These are phyloP conservation scores for Hippophae gyantsensis DNA, from an alignment of 306 rosid genomes.

Conservation along the genomic window DNA sequence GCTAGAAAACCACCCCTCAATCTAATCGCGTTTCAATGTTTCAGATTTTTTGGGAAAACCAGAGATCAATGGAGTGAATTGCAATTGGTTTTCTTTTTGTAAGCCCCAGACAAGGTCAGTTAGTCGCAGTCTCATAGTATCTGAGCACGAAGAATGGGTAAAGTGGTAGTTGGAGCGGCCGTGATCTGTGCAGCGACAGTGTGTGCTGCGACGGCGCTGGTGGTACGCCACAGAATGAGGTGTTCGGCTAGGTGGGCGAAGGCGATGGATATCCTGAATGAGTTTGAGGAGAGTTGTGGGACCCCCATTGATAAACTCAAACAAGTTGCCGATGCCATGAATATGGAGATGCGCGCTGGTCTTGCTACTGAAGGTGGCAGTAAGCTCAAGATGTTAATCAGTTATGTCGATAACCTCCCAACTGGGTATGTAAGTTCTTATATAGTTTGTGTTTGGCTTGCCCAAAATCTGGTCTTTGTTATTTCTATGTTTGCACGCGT, in stretches of 20 bases:
- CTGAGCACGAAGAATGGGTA: slow-evolving; percentile 24
- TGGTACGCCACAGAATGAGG: slow-evolving; percentile 44
- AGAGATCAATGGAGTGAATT: too few relatives aligned
- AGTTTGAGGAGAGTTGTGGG: slow-evolving; percentile 64
- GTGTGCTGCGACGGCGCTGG: slow-evolving; percentile 39
- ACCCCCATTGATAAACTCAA: slow-evolving; percentile 53
- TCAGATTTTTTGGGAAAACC: too few relatives aligned
- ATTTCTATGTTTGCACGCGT: not conserved
- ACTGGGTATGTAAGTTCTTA: slow-evolving; percentile 40
- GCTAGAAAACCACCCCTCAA: too few relatives aligned
- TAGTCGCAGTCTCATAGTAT: too few relatives aligned
- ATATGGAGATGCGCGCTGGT: slow-evolving; percentile 90
- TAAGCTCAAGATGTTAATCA: slow-evolving; percentile 84
- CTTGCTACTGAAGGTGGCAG: slow-evolving; percentile 91
- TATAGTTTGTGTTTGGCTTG: not conserved
- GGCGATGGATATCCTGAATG: slow-evolving; percentile 46
- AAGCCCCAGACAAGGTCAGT: too few relatives aligned
- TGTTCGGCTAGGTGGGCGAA: slow-evolving; percentile 41
- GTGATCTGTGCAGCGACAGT: slow-evolving; percentile 46
- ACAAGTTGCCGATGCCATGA: slow-evolving; percentile 75
- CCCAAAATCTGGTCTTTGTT: not conserved
- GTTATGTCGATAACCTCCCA: slow-evolving; percentile 77
- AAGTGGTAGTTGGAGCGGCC: slow-evolving; percentile 47
- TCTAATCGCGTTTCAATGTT: too few relatives aligned
- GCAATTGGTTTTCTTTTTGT: too few relatives aligned